Evolutionary conservation across 768 basidiomycete species (phyloP), one percentile per base, ranked within the genome.

Genomic region (Mycena latifolia): DNA sequence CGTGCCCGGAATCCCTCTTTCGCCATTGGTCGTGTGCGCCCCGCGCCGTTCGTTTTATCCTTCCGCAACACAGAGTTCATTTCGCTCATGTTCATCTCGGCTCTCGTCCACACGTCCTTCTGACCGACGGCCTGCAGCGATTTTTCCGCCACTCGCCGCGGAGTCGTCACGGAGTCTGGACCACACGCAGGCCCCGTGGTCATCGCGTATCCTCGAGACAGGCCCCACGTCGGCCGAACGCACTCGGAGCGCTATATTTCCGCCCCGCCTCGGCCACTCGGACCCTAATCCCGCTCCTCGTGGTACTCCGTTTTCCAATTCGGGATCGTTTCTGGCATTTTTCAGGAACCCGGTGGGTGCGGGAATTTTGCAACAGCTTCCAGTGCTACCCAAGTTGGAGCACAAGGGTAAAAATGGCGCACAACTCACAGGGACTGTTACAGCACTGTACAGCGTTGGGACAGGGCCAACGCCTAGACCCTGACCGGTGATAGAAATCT

Each of bases 1-100:
- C 52, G 12, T 24, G n/a, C 9, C 10, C 25, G 33, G 8, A 35
- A 14, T 8, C 5, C n/a, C 29, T 14, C 10, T 33, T 53, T 37
- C 15, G 52, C 52, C 6, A 53, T 53, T 53, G 52, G 52, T 53
- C 52, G 52, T 39, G 52, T 53, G 52, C 52, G 15, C 18, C 17
- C 11, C 6, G 12, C 17, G 24, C 25, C 11, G 22, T 25, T 12
- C 45, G n/a, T 18, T 10, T 50, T 3, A 37, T 8, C 20, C 41
- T 43, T 2, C n/a, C 18, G 18, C 41, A n/a, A 15, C 39, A 18
- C 17, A 11, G n/a, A 37, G 37, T 52, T 52, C 50, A 33, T 52
- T 33, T 52, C 50, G 50, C 31, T 6, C 15, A 33, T 5, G 31
- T 48, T 22, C 47, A 48, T 48, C 25, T 48, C 47, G 47, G 47